Conservation (phyloP, 225 moss, liverwort and hornwort species). For the Pseudisothecium myosuroides region DNA sequence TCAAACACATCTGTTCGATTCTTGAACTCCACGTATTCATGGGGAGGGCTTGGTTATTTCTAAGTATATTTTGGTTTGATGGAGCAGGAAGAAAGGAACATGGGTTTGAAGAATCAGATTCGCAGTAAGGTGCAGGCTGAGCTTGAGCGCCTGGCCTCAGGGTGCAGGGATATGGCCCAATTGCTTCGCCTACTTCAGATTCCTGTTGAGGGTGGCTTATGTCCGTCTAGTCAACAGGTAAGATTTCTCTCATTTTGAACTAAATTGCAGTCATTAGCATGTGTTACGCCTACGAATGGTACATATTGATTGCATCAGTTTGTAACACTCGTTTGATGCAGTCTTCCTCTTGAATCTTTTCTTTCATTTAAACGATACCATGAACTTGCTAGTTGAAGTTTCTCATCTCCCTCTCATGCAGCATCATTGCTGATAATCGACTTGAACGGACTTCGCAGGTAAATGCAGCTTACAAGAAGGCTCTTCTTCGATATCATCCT, state of each 20-base stretch:
- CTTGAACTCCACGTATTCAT: neutral
- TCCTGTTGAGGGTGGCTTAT: slow-evolving; percentile 63
- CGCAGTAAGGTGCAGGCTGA: slow-evolving; percentile 66
- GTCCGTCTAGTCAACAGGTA: slow-evolving; percentile 63
- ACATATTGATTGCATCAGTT: neutral
- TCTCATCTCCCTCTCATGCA: neutral
- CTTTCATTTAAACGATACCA: neutral
- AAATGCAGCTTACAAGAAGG: slow-evolving; percentile 82
- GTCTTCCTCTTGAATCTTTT: neutral
- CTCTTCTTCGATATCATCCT: slow-evolving; percentile 83
- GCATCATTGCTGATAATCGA: neutral
- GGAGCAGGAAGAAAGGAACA: slow-evolving; percentile 74
- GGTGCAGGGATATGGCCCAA: slow-evolving; percentile 60
- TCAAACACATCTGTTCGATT: neutral
- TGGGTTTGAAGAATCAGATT: slow-evolving; percentile 72
- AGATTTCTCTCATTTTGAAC: neutral
- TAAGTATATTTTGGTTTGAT: slow-evolving; percentile 3
- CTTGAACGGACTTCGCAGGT: slow-evolving; percentile 36
- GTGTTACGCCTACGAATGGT: neutral
- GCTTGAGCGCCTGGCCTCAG: slow-evolving; percentile 63
- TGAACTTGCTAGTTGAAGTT: neutral
- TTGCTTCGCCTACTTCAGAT: slow-evolving; percentile 75
- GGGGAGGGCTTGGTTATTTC: neutral
- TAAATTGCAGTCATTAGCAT: neutral
- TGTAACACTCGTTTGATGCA: neutral